Conservation (phyloP, 352 stramenopile species). For the Phytophthora niederhauseri region DNA sequence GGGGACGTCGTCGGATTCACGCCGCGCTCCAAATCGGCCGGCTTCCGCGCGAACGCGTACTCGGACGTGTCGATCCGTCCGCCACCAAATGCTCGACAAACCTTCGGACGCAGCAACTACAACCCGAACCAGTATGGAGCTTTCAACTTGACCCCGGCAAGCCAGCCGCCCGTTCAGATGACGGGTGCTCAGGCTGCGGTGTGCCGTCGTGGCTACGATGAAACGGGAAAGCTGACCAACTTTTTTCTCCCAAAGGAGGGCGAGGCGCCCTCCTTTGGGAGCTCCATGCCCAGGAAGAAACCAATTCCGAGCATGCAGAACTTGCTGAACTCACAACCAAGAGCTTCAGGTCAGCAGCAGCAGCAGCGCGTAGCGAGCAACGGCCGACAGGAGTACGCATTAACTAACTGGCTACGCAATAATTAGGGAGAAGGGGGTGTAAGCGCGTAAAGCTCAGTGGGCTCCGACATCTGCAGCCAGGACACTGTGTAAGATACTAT, state of each 20-base stretch:
- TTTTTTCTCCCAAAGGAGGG: slow-evolving; percentile 71
- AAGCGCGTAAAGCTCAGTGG: background rate
- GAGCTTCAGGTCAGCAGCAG: slow-evolving; percentile 35
- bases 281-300: slow-evolving; percentile 39
- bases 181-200: slow-evolving; percentile 35
- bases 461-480: slow-evolving; percentile 14
- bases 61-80: slow-evolving; percentile 67
- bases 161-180: slow-evolving; percentile 47
- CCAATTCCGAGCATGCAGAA: slow-evolving; percentile 57
- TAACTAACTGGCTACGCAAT: slow-evolving; percentile 76
- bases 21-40: slow-evolving; percentile 38
- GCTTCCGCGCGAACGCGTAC: slow-evolving; percentile 63
- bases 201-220: slow-evolving; percentile 71
- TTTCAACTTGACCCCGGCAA: slow-evolving; percentile 59
- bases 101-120: slow-evolving; percentile 59
- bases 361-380: slow-evolving; percentile 23
- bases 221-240: slow-evolving; percentile 80
- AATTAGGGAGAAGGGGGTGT: slow-evolving; percentile 23
- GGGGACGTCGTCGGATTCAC: slow-evolving; percentile 30
- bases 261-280: too few relatives aligned
- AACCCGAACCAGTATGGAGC: slow-evolving; percentile 76
- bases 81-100: slow-evolving; percentile 36
- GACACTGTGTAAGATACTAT: slow-evolving; percentile 39
- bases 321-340: slow-evolving; percentile 46
- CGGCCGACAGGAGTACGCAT: slow-evolving; percentile 59